Evolutionary conservation across 768 basidiomycete genomes (phyloP), one percentile per base, ranked within the genome.

Genomic region (Chalciporus piperatus): DNA sequence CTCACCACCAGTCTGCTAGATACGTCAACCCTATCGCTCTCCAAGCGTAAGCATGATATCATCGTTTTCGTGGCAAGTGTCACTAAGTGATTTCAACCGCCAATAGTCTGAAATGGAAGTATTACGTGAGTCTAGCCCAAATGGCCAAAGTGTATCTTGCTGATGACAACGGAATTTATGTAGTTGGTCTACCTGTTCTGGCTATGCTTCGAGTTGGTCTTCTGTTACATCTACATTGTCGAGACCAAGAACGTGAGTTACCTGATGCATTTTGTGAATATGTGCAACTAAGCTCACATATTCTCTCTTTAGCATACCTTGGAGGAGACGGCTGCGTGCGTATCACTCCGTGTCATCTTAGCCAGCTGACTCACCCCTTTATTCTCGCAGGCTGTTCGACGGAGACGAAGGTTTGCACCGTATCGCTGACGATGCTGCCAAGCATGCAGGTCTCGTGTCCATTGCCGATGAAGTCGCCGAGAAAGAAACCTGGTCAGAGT

Each of bases 91-190:
- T 6, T 9, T 22, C 8, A 13, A 20, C 22, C 20, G 3, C 10
- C 51, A 16, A n/a, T 14, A 63, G 62, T 7, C 56, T 79, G 42
- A 68, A 66, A 22, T 80, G 77, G 77, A 76, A 76, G 58, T 78
- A 74, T 67, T 76, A 76, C 54, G 70, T 73, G 32, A 60, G 71
- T 58, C 1, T 23, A 25, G n/a, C 40, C 20, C 13, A 13, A 22
- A 16, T 11, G 4, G n/a, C 32, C 20, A n/a, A 16, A 47, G 4
- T 11, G 10, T 45, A 33, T 25, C 43, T 14, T n/a, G 9, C 20
- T 33, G 14, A 30, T 23, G 19, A 16, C 33, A 19, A n/a, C 35
- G 19, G 16, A 9, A 13, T 23, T 30, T 48, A 12, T 30, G 20
- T 13, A 58, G 50, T 20, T 58, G 41, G 17, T 75, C 17, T 76